phyloP scores from a whole-genome alignment of 2,329 filamentous ascomycete species.

The Paecilomyces formosus region DNA sequence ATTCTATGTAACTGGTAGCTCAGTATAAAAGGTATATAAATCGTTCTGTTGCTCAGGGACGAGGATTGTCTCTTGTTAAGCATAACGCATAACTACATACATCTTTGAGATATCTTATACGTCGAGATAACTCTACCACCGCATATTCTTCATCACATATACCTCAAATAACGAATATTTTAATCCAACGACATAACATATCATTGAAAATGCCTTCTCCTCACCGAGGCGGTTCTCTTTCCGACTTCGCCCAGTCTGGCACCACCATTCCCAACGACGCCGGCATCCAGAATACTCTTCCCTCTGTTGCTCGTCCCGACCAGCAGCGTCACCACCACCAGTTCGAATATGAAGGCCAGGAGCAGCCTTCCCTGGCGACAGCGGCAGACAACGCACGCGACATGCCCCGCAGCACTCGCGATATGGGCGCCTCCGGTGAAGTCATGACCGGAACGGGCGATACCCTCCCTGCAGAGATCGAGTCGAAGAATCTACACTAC shows the following conservation, averaged over 20 bases:
- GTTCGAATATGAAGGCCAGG: constrained; percentile 45
- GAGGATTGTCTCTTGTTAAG: no score
- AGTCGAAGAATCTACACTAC: constrained; percentile 31
- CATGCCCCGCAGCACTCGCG: constrained; percentile 33
- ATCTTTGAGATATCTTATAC: neutral
- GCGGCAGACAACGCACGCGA: constrained; percentile 44
- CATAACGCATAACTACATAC: no score
- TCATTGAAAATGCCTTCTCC: neutral
- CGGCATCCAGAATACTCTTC: constrained; percentile 38
- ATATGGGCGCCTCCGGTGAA: constrained; percentile 28
- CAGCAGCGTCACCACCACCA: constrained; percentile 35
- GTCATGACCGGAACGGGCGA: constrained; percentile 36
- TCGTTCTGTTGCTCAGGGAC: neutral
- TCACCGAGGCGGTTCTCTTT: constrained; percentile 22
- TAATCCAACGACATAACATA: neutral
- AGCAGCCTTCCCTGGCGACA: constrained; percentile 22
- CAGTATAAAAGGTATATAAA: neutral
- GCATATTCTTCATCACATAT: no score
- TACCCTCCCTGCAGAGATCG: constrained; percentile 27
- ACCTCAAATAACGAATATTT: no score
- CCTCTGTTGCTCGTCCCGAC: constrained; percentile 32
- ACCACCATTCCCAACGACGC: constrained; percentile 37
- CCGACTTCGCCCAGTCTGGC: constrained; percentile 22
- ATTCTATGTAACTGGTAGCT: neutral
- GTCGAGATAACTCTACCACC: neutral